These are phyloP conservation scores for Pleoardoris graminearum DNA, from an alignment of 2,329 filamentous ascomycete species.

Conservation along the genomic window DNA sequence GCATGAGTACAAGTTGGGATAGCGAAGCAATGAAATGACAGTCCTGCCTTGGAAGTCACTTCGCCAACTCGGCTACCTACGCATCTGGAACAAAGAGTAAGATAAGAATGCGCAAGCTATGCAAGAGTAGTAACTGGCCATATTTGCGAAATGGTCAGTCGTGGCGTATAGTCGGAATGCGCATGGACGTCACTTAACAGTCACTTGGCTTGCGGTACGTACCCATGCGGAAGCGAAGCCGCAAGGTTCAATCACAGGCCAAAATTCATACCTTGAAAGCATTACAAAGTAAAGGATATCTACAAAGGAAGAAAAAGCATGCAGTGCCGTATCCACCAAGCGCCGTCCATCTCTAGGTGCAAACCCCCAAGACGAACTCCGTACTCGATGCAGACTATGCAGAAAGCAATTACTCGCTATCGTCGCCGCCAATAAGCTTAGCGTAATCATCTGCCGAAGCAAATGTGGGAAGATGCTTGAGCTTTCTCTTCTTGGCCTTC, in stretches of 20 bases:
- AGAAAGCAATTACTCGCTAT: conserved; percentile 30
- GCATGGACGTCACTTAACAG: no score
- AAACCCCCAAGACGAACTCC: not conserved
- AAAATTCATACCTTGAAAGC: conserved; percentile 6
- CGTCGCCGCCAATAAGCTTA: conserved; percentile 73
- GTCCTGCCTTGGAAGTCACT: no score
- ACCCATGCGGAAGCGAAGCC: no score
- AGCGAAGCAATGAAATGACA: no score
- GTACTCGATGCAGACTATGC: conserved; percentile 3
- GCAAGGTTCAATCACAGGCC: not conserved
- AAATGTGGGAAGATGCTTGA: conserved; percentile 90
- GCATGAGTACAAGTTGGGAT: no score
- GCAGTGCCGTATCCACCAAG: not conserved
- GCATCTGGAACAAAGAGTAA: no score
- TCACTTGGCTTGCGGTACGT: no score
- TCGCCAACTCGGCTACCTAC: no score
- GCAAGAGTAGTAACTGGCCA: no score
- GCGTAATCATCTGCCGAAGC: conserved; percentile 94
- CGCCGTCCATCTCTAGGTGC: conserved; percentile 11
- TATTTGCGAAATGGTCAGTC: no score
- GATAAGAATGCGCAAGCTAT: no score
- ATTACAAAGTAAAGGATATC: conserved; percentile 41
- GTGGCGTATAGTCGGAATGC: no score
- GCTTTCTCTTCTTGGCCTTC: conserved; percentile 71
- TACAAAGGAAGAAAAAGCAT: conserved; percentile 26